Conservation (phyloP, 169 alveolate species). For the Babesia ovata region DNA sequence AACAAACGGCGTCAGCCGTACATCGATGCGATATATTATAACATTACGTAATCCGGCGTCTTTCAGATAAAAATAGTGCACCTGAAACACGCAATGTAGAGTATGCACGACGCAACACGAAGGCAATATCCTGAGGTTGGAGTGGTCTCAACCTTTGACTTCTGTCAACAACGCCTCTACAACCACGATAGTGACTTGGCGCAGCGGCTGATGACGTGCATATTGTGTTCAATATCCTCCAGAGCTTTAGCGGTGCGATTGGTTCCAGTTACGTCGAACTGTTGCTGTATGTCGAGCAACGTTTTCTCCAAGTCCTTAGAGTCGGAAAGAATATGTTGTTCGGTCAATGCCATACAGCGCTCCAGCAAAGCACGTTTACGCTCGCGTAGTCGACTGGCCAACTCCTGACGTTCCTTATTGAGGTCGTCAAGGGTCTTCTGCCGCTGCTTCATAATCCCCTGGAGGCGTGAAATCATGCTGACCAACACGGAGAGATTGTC, state of each 20-base stretch:
- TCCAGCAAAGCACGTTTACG: slow-evolving; percentile 13
- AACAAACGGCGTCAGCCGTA: no score
- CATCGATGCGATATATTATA: no score
- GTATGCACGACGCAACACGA: no score
- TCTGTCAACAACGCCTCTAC: not conserved
- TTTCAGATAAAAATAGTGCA: no score
- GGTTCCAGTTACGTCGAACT: not conserved
- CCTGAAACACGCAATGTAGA: no score
- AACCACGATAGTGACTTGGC: slow-evolving; percentile 16
- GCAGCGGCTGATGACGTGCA: slow-evolving; percentile 15
- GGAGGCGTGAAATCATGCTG: slow-evolving; percentile 13
- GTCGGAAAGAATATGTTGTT: slow-evolving; percentile 13
- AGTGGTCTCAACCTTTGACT: no score
- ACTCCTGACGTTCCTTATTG: not conserved
- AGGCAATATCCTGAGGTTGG: no score
- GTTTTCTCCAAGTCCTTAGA: slow-evolving; percentile 29
- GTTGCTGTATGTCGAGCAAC: slow-evolving; percentile 3
- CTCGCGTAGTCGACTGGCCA: slow-evolving; percentile 2
- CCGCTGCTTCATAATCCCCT: slow-evolving; percentile 11
- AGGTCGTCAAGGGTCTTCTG: slow-evolving; percentile 12
- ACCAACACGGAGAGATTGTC: slow-evolving; percentile 17
- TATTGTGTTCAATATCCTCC: slow-evolving; percentile 26
- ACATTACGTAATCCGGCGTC: no score
- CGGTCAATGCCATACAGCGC: slow-evolving; percentile 6
- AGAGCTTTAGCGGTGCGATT: slow-evolving; percentile 9